These are phyloP conservation scores for Flaveria bidentis DNA, from an alignment of 129 eudicot species.

Conservation along the genomic window DNA sequence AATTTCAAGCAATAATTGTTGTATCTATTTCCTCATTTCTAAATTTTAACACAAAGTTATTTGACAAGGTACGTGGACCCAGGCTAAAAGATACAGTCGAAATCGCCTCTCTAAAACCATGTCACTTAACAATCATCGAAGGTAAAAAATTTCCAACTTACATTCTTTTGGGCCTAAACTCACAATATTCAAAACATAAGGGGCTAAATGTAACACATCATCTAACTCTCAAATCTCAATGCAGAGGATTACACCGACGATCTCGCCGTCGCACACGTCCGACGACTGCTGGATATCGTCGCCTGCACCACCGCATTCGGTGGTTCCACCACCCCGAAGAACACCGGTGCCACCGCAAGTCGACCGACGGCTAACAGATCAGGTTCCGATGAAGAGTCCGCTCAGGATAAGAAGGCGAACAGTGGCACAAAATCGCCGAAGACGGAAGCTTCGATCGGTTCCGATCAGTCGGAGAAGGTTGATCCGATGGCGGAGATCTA, in stretches of 20 bases:
- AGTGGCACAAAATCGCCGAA: slow-evolving; percentile 38
- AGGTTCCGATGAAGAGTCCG: slow-evolving; percentile 47
- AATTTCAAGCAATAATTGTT: no score
- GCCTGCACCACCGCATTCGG: slow-evolving; percentile 88
- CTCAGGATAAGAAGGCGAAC: slow-evolving; percentile 38
- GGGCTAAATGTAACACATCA: neutral
- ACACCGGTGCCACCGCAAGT: slow-evolving; percentile 34
- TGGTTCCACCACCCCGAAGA: slow-evolving; percentile 52
- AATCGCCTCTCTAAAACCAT: slow-evolving; percentile 70
- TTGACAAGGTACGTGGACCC: slow-evolving; percentile 67
- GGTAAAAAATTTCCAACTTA: slow-evolving; percentile 35
- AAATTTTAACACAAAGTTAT: neutral
- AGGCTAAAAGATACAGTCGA: slow-evolving; percentile 75
- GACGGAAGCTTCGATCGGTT: slow-evolving; percentile 35
- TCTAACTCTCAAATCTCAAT: neutral
- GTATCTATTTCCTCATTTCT: no score
- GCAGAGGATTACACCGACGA: slow-evolving; percentile 83
- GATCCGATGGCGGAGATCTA: slow-evolving; percentile 63
- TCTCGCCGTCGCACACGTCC: slow-evolving; percentile 71
- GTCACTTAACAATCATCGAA: slow-evolving; percentile 67
- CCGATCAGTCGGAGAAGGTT: slow-evolving; percentile 55
- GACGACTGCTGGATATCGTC: slow-evolving; percentile 87
- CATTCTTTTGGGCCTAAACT: neutral
- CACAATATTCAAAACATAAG: slow-evolving; percentile 12
- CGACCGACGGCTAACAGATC: slow-evolving; percentile 40